A percentile compares a stretch with the other conserved stretches of the same genome.
Conservation (phyloP, 2,329 filamentous ascomycete species). For the Ceratocystiopsis minuta region DNA sequence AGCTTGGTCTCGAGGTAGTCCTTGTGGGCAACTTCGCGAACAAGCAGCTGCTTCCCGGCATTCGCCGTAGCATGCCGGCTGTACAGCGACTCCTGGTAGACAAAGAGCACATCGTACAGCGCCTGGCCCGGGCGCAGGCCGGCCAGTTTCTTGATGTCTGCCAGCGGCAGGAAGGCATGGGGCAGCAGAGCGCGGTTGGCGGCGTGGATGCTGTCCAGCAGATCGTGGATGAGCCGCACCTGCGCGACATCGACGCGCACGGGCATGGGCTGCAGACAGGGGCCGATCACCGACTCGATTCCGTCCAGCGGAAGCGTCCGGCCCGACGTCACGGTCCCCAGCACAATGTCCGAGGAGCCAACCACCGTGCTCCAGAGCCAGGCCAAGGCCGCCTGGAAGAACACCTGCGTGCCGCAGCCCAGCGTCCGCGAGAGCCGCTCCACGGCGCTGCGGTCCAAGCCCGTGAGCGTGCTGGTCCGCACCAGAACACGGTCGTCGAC, state of each 20-base stretch:
- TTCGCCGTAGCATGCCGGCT: too few species aligned
- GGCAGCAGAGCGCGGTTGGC: slow-evolving; percentile 48
- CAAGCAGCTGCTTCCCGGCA: slow-evolving; percentile 9
- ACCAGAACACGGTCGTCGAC: too few species aligned
- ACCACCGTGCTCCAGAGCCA: slow-evolving; percentile 48
- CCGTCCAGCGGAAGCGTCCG: slow-evolving; percentile 51
- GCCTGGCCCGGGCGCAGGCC: slow-evolving; percentile 33
- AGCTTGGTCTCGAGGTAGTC: slow-evolving; percentile 64
- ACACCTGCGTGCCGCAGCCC: slow-evolving; percentile 44
- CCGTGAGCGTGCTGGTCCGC: too few species aligned
- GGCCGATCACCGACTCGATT: slow-evolving; percentile 60
- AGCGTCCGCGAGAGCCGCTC: slow-evolving; percentile 19
- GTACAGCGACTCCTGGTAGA: slow-evolving; percentile 63
- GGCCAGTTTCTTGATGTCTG: slow-evolving; percentile 48
- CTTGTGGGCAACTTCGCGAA: slow-evolving; percentile 39
- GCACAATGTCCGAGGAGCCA: slow-evolving; percentile 46
- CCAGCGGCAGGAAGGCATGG: slow-evolving; percentile 44
- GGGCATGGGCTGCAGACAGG: slow-evolving; percentile 62
- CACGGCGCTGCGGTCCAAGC: not conserved
- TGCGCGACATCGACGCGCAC: slow-evolving; percentile 42
- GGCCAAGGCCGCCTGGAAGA: slow-evolving; percentile 57
- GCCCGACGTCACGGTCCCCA: slow-evolving; percentile 71
- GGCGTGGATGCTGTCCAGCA: slow-evolving; percentile 45
- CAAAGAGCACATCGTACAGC: slow-evolving; percentile 63
- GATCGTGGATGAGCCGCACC: slow-evolving; percentile 33